phyloP scores from a whole-genome alignment of 148 eudicot genomes.

The Diospyros lotus region DNA sequence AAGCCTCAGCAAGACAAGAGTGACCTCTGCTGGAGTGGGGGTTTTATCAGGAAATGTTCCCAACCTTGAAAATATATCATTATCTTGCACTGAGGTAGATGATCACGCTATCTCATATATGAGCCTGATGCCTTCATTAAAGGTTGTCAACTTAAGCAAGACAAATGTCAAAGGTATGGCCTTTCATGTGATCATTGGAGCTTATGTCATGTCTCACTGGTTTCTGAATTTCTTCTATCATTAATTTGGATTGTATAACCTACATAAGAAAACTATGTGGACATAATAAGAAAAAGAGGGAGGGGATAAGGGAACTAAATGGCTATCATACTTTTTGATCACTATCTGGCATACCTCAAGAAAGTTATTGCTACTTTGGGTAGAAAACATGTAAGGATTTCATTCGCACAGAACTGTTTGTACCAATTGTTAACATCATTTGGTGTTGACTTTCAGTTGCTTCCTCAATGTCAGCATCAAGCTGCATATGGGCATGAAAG shows the following conservation, averaged over 20 bases:
- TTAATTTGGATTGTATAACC: background rate
- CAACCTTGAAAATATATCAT: conserved; percentile 51
- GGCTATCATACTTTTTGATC: background rate
- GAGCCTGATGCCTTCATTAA: conserved; percentile 66
- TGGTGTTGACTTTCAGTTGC: background rate
- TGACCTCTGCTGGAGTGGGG: conserved; percentile 64
- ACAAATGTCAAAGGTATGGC: conserved; percentile 63
- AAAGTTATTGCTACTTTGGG: background rate
- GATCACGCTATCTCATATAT: conserved; percentile 61
- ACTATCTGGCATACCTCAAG: background rate
- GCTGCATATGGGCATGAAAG: no score
- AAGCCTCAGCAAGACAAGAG: conserved; percentile 64
- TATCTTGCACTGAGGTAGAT: conserved; percentile 51
- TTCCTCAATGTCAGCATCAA: no score
- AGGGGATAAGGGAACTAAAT: background rate
- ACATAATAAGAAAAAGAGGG: background rate
- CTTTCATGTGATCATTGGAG: background rate
- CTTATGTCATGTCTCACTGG: background rate
- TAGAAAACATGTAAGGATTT: background rate
- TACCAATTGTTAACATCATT: background rate
- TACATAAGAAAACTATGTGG: background rate
- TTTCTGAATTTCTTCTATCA: background rate
- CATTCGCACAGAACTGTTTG: background rate
- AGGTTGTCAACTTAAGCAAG: conserved; percentile 59
- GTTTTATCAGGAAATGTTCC: conserved; percentile 76